Base-by-base conservation (phyloP, 306 rosid species). In the Begonia peltatifolia region DNA sequence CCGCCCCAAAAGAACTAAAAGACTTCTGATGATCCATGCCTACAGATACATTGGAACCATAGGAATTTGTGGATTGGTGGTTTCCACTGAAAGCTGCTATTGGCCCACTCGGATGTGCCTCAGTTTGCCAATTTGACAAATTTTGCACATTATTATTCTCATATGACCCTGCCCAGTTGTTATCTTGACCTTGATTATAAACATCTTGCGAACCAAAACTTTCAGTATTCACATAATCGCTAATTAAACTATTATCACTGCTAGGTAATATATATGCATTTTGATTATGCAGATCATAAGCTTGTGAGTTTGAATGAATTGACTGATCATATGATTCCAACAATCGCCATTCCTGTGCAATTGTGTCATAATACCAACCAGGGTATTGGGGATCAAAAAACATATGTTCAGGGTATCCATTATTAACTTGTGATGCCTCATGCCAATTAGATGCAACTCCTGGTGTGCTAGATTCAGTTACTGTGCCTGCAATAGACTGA, bases 311-410 rank as follows among this genome's bases (percentile, higher is more conserved):
- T 12, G 87, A 57, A 17, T 77, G 83, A 52, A 65, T 25, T 17
- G 93, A 72, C 14, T 83, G 55, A 63, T 59, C 58, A 53, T 77
- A 84, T 17, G 76, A 65, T 14, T 79, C 94, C 73, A 87, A 75
- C 11, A 72, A 23, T 14, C 74, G 70, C 96, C 96, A 87, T 58
- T 77, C 84, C 71, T 61, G 80, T 42, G 74, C 70, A 65, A 73
- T 65, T 36, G 80, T 84, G 63, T 87, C 94, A 36, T 75, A 87
- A 63, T 87, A 87, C 87, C 84, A 81, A 61, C 76, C 96, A 36
- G 88, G 88, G 67, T 75, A 81, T 30, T 79, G 86, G 46, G 86
- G 93, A 84, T 87, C 79, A 25, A 87, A 87, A 52, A 62, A 49
- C 80, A 87, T 81, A 68, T 84, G 86, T 59, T 75, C 88, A 0